These are phyloP conservation scores for Moesziomyces parantarcticus DNA, from an alignment of 1,284 basidiomycete genomes.

Conservation along the genomic window DNA sequence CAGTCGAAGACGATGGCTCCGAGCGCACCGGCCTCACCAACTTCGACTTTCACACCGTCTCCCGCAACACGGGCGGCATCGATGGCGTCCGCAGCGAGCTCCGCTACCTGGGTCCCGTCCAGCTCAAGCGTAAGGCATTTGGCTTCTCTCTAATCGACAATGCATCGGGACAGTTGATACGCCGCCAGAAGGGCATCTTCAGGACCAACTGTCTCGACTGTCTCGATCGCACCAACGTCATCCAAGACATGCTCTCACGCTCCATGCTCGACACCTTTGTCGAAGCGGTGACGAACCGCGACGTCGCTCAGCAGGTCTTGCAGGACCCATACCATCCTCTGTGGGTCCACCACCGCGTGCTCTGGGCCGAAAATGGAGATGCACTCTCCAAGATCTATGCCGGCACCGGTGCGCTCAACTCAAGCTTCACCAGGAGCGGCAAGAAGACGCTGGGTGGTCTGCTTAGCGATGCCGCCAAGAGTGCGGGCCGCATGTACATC, in stretches of 20 bases:
- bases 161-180: constrained; percentile 69
- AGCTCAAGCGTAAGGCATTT: constrained; percentile 77
- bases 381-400: constrained; percentile 81
- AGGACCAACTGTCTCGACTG: constrained; percentile 96
- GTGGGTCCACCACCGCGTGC: constrained; percentile 87
- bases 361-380: constrained; percentile 79
- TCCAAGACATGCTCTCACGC: constrained; percentile 76
- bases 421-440: constrained; percentile 91
- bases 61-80: constrained; percentile 81
- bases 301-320: constrained; percentile 34
- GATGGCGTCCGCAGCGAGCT: constrained; percentile 84
- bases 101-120: constrained; percentile 70
- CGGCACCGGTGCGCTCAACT: constrained; percentile 95
- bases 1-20: constrained; percentile 31
- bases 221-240: constrained; percentile 96
- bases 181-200: constrained; percentile 84
- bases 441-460: constrained; percentile 77
- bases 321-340: constrained; percentile 70
- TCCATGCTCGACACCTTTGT: constrained; percentile 55
- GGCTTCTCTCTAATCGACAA: constrained; percentile 78
- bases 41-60: constrained; percentile 92
- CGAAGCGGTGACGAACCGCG: constrained; percentile 32
- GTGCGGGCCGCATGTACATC: constrained; percentile 81
- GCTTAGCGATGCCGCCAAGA: constrained; percentile 95
- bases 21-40: constrained; percentile 75